Percentiles rank a stretch among this genome's conserved stretches.
Evolutionary conservation across 2,329 filamentous ascomycete genomes (phyloP).

Genomic region (Phoma sp.): DNA sequence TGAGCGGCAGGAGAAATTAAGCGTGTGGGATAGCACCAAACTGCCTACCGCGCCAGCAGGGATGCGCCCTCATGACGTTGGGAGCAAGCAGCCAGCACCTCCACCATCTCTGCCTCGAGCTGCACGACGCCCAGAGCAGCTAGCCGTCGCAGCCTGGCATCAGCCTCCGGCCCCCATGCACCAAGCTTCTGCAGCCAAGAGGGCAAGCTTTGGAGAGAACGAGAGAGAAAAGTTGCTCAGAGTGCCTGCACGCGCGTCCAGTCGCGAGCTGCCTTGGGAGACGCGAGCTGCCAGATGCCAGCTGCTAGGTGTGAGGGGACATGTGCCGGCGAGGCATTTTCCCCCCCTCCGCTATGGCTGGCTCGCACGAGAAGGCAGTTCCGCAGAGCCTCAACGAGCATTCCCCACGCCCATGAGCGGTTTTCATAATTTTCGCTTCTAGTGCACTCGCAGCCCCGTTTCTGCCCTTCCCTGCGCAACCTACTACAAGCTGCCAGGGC

Average conservation of each 20-base stretch:
- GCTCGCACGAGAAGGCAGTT: slow-evolving; percentile 17
- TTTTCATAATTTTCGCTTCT: slow-evolving; percentile 18
- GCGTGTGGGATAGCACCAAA: slow-evolving; percentile 30
- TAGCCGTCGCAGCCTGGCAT: slow-evolving; percentile 13
- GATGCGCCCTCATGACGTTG: slow-evolving; percentile 19
- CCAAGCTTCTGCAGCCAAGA: slow-evolving; percentile 28
- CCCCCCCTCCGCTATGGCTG: slow-evolving; percentile 9
- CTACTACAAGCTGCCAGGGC: slow-evolving; percentile 1
- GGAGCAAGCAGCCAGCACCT: slow-evolving; percentile 16
- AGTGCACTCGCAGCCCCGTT: slow-evolving; percentile 12
- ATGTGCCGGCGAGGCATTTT: slow-evolving; percentile 19
- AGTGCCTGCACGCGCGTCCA: slow-evolving; percentile 11
- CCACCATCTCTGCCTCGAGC: slow-evolving; percentile 12
- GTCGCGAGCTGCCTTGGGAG: not conserved
- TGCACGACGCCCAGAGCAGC: slow-evolving; percentile 16
- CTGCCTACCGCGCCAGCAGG: slow-evolving; percentile 17
- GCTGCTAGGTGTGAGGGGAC: not conserved
- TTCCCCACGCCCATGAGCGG: slow-evolving; percentile 20
- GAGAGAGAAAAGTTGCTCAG: no score
- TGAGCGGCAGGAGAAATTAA: slow-evolving; percentile 31
- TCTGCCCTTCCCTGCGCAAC: slow-evolving; percentile 9
- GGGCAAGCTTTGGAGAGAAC: slow-evolving; percentile 22
- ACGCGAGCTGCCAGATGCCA: no score
- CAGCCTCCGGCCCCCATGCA: slow-evolving; percentile 17
- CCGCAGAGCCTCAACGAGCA: slow-evolving; percentile 21